Base-by-base conservation (phyloP, 1,284 basidiomycete species). In the Wolfiporia cocos region DNA sequence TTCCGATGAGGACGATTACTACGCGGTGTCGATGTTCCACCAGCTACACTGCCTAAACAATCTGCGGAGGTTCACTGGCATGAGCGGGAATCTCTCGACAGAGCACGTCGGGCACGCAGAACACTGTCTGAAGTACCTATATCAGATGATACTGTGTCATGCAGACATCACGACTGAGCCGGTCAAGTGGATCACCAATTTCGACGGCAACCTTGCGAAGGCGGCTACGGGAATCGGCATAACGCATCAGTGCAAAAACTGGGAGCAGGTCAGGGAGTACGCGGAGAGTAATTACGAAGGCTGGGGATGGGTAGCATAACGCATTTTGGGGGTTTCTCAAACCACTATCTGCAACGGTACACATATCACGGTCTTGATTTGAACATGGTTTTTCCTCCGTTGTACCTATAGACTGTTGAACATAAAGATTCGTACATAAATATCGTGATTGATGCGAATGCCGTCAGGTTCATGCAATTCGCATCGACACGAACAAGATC, bases 41-140 rank as follows among this genome's bases (percentile, higher is more conserved):
- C 64, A 68, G 50, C 49, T 68, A 37, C 65, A 65, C 40, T 68
- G 65, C 36, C 50, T 68, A 14, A 54, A 62, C 46, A 44, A 32
- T 59, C 59, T 19, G 37, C 30, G 22, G 7, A 35, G 12, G 28
- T 29, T 6, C 21, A 17, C 31, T 10, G 34, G n/a, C 33, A 9
- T 12, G 26, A 5, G 9, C 14, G 15, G 18, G 9, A 28, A n/a
- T 28, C 7, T 5, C 28, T 34, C 18, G 3, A 24, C 10, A 11
- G 15, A 15, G 15, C 19, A 34, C 24, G 23, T 21, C 10, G 23
- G n/a, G 6, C 37, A 17, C 34, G 42, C 28, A 3, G 5, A 21
- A 14, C 33, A 39, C 28, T 47, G 45, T 28, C 22, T 47, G 19
- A 28, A 26, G 17, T 39, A 30, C 21, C 23, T 39, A 14, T 21